Evolutionary conservation across 345 rosid genomes (phyloP).

Genomic region (Eucalyptus paniculata): DNA sequence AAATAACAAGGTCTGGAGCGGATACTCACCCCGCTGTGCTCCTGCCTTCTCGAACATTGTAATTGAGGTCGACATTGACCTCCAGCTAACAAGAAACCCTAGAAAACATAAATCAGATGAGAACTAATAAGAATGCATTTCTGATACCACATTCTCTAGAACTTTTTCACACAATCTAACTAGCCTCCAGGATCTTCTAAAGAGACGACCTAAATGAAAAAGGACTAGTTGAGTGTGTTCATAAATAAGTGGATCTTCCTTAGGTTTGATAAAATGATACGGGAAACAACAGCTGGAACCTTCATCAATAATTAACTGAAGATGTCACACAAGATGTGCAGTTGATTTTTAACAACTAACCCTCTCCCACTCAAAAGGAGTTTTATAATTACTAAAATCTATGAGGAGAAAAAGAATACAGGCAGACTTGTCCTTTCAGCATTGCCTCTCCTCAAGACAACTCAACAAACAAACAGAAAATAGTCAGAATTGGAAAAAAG

Average conservation of each 20-base stretch:
- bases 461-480: background rate
- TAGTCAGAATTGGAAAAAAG: background rate
- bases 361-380: background rate
- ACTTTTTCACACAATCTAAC: background rate
- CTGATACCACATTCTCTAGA: background rate
- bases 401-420: background rate
- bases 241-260: background rate
- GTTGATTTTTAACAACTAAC: background rate
- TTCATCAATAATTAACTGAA: background rate
- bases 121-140: background rate
- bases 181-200: background rate
- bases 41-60: conserved; percentile 70
- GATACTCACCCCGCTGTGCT: conserved; percentile 61
- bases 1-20: background rate
- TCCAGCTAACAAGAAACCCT: conserved; percentile 24
- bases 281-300: background rate
- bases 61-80: conserved; percentile 48
- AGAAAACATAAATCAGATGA: background rate
- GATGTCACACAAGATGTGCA: background rate
- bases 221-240: background rate
- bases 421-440: background rate
- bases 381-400: background rate
- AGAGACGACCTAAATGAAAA: background rate
- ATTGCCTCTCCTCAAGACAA: background rate
- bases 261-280: background rate